Evolutionary conservation across 2,329 filamentous ascomycete species (phyloP), one percentile per base, ranked within the genome.

Genomic region (Plectosphaerella plurivora): DNA sequence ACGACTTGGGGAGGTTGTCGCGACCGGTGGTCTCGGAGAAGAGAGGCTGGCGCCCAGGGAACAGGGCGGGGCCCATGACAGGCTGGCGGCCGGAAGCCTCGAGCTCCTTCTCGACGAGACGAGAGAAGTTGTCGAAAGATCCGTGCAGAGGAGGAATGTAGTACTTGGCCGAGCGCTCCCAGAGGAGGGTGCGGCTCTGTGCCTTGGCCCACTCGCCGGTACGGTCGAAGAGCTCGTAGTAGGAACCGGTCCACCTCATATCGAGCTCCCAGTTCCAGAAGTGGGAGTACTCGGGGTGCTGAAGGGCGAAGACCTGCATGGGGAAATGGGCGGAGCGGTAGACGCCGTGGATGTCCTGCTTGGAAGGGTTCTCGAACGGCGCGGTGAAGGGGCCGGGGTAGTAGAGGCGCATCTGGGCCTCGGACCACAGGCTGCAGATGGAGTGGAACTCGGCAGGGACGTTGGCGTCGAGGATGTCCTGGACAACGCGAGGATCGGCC

Each of bases 351-450:
- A 89, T 76, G 50, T 82, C 78, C 14, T 73, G 75, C 57, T 79
- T 70, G 52, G 75, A 76, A 7, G 78, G 79, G 62, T 82, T 81
- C 51, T 78, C 73, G 61, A 86, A 83, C 1, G 85, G 81, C 45
- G 86, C 82, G 59, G 87, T 85, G n/a, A 91, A 86, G 41, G 83
- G 80, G 2, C 82, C 82, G 55, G 79, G 68, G 63, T 95, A 96
- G 67, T 90, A 84, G 52, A 92, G 77, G 52, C 79, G 78, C 88
- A 96, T 93, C 68, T 93, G 89, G 50, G 83, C 78, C 67, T 94
- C 89, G 3, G 89, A 91, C 91, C 91, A 96, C 6, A 95, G 74
- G 0, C 87, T 90, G 45, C 87, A 88, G 67, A 96, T 82, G 55
- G 86, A 83, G 64, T 86, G 88, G 68, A 96, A 96, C 63, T 93